These are phyloP conservation scores for Mycena maculata DNA, from an alignment of 768 basidiomycete genomes.

Conservation along the genomic window DNA sequence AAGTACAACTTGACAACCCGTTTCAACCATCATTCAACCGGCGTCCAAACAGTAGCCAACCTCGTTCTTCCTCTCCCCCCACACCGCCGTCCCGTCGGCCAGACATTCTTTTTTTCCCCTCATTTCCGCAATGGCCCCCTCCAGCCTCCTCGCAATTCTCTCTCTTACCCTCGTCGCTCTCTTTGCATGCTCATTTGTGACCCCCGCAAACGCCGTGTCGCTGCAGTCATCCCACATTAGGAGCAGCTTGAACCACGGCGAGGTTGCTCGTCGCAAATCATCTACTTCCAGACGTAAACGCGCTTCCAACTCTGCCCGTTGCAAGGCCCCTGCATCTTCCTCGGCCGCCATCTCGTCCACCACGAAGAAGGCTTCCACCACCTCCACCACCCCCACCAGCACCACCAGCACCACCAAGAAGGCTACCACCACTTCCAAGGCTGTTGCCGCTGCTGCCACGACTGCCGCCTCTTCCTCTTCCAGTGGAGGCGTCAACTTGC, in stretches of 20 bases:
- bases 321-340: constrained; percentile 64
- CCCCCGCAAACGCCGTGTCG: constrained; percentile 65
- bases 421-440: constrained; percentile 2
- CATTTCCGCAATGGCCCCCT: constrained; percentile 56
- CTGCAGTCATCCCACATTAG: constrained; percentile 52
- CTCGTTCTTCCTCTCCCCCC: constrained; percentile 1
- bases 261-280: constrained; percentile 48
- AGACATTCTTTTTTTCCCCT: constrained; percentile 34
- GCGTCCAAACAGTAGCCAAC: not conserved
- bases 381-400: constrained; percentile 24
- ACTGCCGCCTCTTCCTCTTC: constrained; percentile 22
- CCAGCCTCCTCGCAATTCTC: constrained; percentile 67
- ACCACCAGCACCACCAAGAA: constrained; percentile 31
- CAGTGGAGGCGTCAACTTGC: constrained; percentile 35
- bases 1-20: too few species aligned
- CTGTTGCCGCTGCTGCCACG: constrained; percentile 22
- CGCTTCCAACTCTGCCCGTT: constrained; percentile 56
- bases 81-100: constrained; percentile 19
- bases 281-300: constrained; percentile 53
- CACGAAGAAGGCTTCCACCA: constrained; percentile 34
- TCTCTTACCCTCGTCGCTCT: constrained; percentile 70
- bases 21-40: not conserved
- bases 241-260: constrained; percentile 47
- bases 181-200: constrained; percentile 61
- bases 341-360: constrained; percentile 35